These are phyloP conservation scores for Mycena maculata DNA, from an alignment of 768 basidiomycete genomes.

Conservation along the genomic window DNA sequence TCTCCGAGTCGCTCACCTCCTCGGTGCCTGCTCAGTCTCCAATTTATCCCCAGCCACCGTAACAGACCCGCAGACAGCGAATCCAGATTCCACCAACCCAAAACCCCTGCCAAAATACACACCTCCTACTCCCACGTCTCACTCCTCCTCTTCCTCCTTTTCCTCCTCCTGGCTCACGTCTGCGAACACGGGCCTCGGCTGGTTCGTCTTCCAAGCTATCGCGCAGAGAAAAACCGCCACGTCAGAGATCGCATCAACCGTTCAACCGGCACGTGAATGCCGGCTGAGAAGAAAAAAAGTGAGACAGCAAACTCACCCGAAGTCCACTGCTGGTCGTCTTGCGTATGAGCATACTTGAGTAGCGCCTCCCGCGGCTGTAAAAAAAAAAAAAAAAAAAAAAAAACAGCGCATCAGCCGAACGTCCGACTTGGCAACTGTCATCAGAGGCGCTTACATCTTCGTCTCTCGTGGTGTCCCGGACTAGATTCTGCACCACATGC, in stretches of 20 bases:
- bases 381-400: conserved; percentile 38
- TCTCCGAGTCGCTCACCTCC: no score
- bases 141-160: conserved; percentile 52
- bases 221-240: conserved; percentile 69
- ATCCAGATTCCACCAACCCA: no score
- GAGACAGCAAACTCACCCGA: conserved; percentile 66
- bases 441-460: conserved; percentile 92
- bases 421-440: conserved; percentile 37
- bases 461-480: conserved; percentile 89
- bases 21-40: no score
- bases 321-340: conserved; percentile 87
- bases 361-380: conserved; percentile 94
- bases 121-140: conserved; percentile 32
- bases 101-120: conserved; percentile 24
- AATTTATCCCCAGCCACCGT: no score
- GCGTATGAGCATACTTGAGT: conserved; percentile 89
- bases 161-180: conserved; percentile 70
- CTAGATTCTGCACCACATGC: conserved; percentile 94
- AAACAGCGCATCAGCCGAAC: conserved; percentile 36
- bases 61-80: no score
- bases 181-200: conserved; percentile 88
- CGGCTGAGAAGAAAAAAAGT: conserved; percentile 35
- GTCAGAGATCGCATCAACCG: conserved; percentile 62
- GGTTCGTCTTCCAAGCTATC: conserved; percentile 87
- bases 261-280: conserved; percentile 22